A percentile compares a stretch with the other conserved stretches of the same genome.
Conservation (phyloP, 2,329 filamentous ascomycete species). For the Chaetomium sp. region DNA sequence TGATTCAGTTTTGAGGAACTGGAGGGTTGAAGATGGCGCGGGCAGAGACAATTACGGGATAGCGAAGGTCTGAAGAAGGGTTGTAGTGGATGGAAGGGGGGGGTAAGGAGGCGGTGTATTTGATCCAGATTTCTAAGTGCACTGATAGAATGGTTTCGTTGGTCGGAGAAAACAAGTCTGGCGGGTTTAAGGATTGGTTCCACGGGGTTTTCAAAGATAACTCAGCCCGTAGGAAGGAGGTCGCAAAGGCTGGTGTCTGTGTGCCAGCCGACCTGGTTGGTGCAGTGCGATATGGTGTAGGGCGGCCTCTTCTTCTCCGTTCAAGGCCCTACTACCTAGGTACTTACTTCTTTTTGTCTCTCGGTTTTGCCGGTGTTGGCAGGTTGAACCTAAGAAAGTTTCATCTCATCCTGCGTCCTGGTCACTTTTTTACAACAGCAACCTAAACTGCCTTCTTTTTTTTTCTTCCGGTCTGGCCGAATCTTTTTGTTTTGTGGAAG, state of each 20-base stretch:
- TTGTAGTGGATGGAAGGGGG: not conserved
- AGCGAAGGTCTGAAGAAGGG: not conserved
- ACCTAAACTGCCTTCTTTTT: not conserved
- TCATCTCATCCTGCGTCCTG: not conserved
- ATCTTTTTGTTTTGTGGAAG: not conserved
- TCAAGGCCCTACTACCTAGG: not conserved
- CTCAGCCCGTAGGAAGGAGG: too few relatives aligned
- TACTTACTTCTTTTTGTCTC: not conserved
- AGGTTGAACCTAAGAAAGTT: not conserved
- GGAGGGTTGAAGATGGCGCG: not conserved
- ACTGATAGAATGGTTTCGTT: too few relatives aligned
- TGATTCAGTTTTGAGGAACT: constrained; percentile 53
- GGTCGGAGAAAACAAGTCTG: too few relatives aligned
- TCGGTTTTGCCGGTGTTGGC: not conserved
- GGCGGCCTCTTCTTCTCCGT: too few relatives aligned
- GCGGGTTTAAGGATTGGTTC: too few relatives aligned
- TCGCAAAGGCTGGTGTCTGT: too few relatives aligned
- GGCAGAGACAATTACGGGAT: not conserved
- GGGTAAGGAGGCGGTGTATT: not conserved
- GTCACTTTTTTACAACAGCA: not conserved
- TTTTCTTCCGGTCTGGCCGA: not conserved
- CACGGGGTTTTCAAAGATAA: too few relatives aligned
- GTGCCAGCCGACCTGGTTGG: too few relatives aligned
- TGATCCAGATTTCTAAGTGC: not conserved
- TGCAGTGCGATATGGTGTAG: too few relatives aligned